Evolutionary conservation across 768 basidiomycete species (phyloP), one percentile per base, ranked within the genome.

Genomic region (Leccinum incarnatum): DNA sequence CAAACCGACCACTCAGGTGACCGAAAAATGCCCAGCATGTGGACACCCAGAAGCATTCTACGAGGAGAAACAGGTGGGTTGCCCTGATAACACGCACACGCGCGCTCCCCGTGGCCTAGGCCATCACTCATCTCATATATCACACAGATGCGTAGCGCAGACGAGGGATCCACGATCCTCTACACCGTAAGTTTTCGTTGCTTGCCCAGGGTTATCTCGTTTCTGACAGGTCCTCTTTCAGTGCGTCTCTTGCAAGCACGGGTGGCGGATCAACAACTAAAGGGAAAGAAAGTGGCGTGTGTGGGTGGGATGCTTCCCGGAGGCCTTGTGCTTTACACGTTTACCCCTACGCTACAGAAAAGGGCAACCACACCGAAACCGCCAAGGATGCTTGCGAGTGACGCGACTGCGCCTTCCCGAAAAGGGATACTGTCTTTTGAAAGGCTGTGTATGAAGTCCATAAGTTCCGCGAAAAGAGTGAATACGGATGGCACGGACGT

Each of bases 131-230:
- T 50, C 36, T 27, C 32, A 45, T 45, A 40, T 40, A 19, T 54
- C 53, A 30, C 48, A 42, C 70, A 92, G 90, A 77, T 91, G 71
- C 85, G 94, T 52, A 91, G 92, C 63, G 95, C 93, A 40, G 95
- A 96, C 74, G 95, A 96, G 79, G 95, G 95, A 3, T 91, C 92
- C 32, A 97, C 94, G 12, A 87, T 95, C 66, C 87, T 96, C 72
- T 97, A 95, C 74, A 93, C 88, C n/a, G 94, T 94, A 70, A 60
- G 89, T 79, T 32, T 61, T 51, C 15, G n/a, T 34, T 14, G 5
- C 47, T 25, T 48, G 47, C 21, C 14, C 57, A n/a, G 25, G 51
- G 46, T 30, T 23, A 51, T 52, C 37, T 29, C 17, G 32, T 25
- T 6, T 42, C 53, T 62, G 64, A 68, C 25, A 21, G n/a, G 25